Conservation (phyloP, 345 rosid genomes). For the Brassica napus region DNA sequence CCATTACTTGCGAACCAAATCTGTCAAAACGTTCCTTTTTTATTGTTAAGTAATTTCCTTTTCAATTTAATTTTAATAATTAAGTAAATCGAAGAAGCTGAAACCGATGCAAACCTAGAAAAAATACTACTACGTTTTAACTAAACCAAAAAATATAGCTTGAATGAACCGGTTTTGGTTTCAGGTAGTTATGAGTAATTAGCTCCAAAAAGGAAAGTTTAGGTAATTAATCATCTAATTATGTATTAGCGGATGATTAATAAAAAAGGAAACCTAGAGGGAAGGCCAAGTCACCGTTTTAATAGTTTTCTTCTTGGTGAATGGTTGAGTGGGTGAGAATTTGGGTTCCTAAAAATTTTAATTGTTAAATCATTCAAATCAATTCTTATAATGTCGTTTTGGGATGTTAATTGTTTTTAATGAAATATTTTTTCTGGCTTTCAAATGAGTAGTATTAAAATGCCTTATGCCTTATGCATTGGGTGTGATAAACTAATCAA, state of each 20-base stretch:
- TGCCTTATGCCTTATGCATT: too few species aligned
- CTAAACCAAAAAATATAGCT: not conserved
- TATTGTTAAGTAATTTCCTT: not conserved
- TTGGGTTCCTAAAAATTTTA: too few species aligned
- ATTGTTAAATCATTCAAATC: too few species aligned
- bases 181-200: not conserved
- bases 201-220: not conserved
- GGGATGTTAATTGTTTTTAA: too few species aligned
- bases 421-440: too few species aligned
- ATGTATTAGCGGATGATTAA: not conserved
- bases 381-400: too few species aligned
- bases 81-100: not conserved
- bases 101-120: not conserved
- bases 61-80: too few species aligned
- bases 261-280: constrained; percentile 6
- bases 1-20: not conserved
- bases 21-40: not conserved
- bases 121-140: not conserved
- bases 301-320: too few species aligned
- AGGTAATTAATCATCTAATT: not conserved
- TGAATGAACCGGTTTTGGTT: not conserved
- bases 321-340: too few species aligned
- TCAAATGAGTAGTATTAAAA: too few species aligned
- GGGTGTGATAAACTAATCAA: too few species aligned
- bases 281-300: too few species aligned